Evolutionary conservation across 306 rosid genomes (phyloP).

Genomic region (Trichosanthes truncata): DNA sequence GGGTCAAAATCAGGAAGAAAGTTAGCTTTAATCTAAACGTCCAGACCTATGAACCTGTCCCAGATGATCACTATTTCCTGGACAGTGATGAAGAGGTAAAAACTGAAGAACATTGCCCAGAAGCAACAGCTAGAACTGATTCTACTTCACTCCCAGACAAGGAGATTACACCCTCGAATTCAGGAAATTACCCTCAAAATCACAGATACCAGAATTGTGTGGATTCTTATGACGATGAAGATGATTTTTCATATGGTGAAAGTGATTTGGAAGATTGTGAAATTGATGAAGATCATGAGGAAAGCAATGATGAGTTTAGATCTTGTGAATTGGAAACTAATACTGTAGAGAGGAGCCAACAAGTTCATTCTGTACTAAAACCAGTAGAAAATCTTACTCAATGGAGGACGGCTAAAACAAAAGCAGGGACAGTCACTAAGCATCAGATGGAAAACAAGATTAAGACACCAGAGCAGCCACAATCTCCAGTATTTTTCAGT

Average conservation of each 20-base stretch:
- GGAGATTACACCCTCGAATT: slow-evolving; percentile 14
- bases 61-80: slow-evolving; percentile 32
- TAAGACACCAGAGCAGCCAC: slow-evolving; percentile 21
- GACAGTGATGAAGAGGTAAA: slow-evolving; percentile 38
- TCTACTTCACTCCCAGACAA: slow-evolving; percentile 16
- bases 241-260: slow-evolving; percentile 30
- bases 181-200: slow-evolving; percentile 35
- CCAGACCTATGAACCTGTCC: slow-evolving; percentile 64
- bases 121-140: slow-evolving; percentile 14
- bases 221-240: slow-evolving; percentile 44
- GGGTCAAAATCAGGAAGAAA: slow-evolving; percentile 57
- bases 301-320: slow-evolving; percentile 17
- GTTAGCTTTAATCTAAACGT: slow-evolving; percentile 82
- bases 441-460: slow-evolving; percentile 59
- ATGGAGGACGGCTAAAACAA: slow-evolving; percentile 84
- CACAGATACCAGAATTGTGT: slow-evolving; percentile 63
- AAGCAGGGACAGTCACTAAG: slow-evolving; percentile 34
- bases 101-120: slow-evolving; percentile 12
- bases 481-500: slow-evolving; percentile 8
- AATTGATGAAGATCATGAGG: slow-evolving; percentile 22
- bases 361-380: slow-evolving; percentile 46
- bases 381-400: slow-evolving; percentile 77
- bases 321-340: background rate
- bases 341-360: slow-evolving; percentile 14
- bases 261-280: slow-evolving; percentile 40